phyloP scores from a whole-genome alignment of 2,329 filamentous ascomycete genomes.

The Cytospora mali region DNA sequence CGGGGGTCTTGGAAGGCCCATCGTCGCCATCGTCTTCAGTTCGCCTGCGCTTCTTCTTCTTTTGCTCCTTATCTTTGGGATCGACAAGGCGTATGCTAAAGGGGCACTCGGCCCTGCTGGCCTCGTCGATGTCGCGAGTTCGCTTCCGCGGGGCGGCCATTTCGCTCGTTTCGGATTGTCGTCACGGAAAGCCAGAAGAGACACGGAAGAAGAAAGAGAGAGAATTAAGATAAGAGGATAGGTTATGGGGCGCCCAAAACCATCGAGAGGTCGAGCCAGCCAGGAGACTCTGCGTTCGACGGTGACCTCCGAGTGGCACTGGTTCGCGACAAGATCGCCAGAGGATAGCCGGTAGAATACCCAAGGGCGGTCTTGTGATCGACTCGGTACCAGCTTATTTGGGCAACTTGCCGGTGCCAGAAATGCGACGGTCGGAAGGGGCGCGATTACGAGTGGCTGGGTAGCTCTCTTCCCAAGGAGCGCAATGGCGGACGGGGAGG shows the following conservation, averaged over 20 bases:
- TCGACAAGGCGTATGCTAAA: constrained; percentile 52
- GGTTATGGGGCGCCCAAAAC: neutral
- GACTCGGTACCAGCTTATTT: neutral
- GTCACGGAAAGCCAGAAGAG: constrained; percentile 31
- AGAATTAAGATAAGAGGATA: neutral
- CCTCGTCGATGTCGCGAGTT: constrained; percentile 50
- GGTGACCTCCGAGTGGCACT: neutral
- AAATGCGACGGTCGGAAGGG: neutral
- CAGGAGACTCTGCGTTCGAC: neutral
- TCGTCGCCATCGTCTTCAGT: constrained; percentile 46
- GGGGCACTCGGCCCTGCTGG: constrained; percentile 59
- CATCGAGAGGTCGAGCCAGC: constrained; percentile 3
- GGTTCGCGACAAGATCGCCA: neutral
- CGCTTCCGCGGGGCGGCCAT: constrained; percentile 54
- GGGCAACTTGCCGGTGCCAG: neutral
- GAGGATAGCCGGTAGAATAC: neutral
- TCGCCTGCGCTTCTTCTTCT: constrained; percentile 49
- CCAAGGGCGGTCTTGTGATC: neutral
- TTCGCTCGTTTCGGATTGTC: constrained; percentile 3
- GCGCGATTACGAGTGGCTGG: constrained; percentile 15
- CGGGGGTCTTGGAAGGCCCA: constrained; percentile 43
- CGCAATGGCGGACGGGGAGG: constrained; percentile 11
- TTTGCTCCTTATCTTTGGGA: constrained; percentile 51
- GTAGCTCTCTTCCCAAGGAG: neutral
- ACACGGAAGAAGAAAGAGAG: constrained; percentile 30